phyloP scores from a whole-genome alignment of 1,139 yeast species.

The Yamadazyma taylorii region DNA sequence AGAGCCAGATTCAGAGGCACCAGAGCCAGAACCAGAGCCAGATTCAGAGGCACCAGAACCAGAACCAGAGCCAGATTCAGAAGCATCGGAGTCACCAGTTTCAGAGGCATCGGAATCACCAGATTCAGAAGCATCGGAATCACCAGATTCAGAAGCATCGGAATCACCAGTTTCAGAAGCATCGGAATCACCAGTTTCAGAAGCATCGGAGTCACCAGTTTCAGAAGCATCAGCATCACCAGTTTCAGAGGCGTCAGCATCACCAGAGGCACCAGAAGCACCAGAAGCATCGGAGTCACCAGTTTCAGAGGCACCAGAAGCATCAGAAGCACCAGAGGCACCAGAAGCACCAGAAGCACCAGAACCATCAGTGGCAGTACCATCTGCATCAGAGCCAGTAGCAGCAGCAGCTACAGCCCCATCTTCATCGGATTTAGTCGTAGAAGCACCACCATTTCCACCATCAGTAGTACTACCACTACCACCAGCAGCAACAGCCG shows the following conservation, averaged over 20 bases:
- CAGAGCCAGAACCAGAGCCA: conserved; percentile 4
- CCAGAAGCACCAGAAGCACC: conserved; percentile 2
- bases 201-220: conserved; percentile 3
- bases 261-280: background rate
- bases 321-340: conserved; percentile 3
- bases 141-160: conserved; percentile 7
- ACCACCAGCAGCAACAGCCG: conserved; percentile 2
- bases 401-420: conserved; percentile 2
- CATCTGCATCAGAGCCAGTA: conserved; percentile 3
- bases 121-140: conserved; percentile 2
- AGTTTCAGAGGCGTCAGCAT: conserved; percentile 6
- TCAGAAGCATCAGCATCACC: conserved; percentile 2
- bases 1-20: conserved; percentile 4
- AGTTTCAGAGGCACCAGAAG: conserved; percentile 7
- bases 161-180: conserved; percentile 9
- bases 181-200: conserved; percentile 5
- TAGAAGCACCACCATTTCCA: conserved; percentile 1
- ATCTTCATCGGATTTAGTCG: too few relatives aligned
- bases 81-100: conserved; percentile 5
- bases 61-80: conserved; percentile 5
- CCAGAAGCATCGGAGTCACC: conserved; percentile 3
- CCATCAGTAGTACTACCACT: conserved; percentile 4
- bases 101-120: conserved; percentile 2
- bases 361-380: conserved; percentile 6
- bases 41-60: conserved; percentile 8